Evolutionary conservation across 2,329 filamentous ascomycete genomes (phyloP), one percentile per base, ranked within the genome.

Genomic region (Verticillium nonalfalfae): DNA sequence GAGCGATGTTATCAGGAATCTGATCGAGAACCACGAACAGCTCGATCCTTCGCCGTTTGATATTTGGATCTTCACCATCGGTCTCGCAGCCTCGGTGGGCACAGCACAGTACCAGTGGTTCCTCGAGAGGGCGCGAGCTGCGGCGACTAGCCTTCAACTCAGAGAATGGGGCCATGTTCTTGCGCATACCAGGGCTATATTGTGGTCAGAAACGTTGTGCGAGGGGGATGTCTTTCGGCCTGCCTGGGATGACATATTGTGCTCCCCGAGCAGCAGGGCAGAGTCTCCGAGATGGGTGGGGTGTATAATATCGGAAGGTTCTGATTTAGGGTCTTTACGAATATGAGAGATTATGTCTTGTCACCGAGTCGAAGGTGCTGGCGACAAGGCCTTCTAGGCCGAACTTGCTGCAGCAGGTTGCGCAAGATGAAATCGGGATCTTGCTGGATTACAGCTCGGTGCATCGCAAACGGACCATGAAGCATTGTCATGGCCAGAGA

Each of bases 21-120:
- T 81, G 14, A 70, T 68, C 26, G 35, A 61, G 1, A 63, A 74
- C 33, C 68, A 81, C 5, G 63, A 68, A 13, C 14, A 21, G 0
- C 36, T 72, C 1, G 62, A 60, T 7, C 15, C 45, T 21, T 21
- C 52, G 11, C 58, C 36, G 50, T 59, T 81, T 2, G 67, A 70
- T 38, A 60, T 79, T 2, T 83, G 81, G 80, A 57, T 78, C n/a
- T 55, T 76, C 2, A 69, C 74, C 0, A 66, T 80, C 36, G 78
- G 78, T 1, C 69, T 81, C 66, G 71, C 72, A 2, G 73, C 75
- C 2, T 70, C 75, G 1, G 62, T 61, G 3, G 69, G 69, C 1
- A 70, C 71, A 15, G 18, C 60, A 2, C 62, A 74, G 7, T 60
- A 70, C 15, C 59, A 64, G 7, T 75, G 71, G 71, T 74, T 78